A percentile compares a stretch with the other conserved stretches of the same genome.
Evolutionary conservation across 306 rosid species (phyloP).

Genomic region (Cicer bijugum): DNA sequence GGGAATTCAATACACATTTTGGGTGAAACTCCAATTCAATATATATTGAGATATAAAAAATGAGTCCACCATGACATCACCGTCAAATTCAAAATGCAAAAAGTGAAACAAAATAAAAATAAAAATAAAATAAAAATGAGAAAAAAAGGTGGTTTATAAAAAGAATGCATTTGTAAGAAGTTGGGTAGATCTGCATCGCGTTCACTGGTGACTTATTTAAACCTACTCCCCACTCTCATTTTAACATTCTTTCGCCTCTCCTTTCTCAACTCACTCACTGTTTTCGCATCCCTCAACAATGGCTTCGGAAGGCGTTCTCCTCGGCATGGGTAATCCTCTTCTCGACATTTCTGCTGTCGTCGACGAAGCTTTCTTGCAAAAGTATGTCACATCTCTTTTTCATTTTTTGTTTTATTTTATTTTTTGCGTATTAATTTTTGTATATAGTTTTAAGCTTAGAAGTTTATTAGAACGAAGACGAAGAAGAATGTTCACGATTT

Average conservation of each 20-base stretch:
- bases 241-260: neutral
- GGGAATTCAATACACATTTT: no score
- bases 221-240: slow-evolving; percentile 3
- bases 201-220: slow-evolving; percentile 8
- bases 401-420: neutral
- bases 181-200: slow-evolving; percentile 39
- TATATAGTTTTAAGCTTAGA: slow-evolving; percentile 6
- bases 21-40: no score
- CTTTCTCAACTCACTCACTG: neutral
- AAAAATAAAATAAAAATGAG: neutral
- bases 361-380: slow-evolving; percentile 65
- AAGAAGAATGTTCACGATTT: neutral
- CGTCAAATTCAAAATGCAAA: neutral
- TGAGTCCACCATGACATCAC: neutral
- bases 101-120: neutral
- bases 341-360: slow-evolving; percentile 87
- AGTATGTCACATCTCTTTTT: slow-evolving; percentile 44
- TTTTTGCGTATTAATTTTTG: neutral
- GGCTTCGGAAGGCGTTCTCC: slow-evolving; percentile 70
- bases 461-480: neutral
- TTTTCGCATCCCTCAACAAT: slow-evolving; percentile 42
- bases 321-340: slow-evolving; percentile 95
- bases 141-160: slow-evolving; percentile 23
- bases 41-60: no score
- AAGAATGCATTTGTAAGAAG: neutral